These are phyloP conservation scores for Eutypella sp. DNA, from an alignment of 2,329 filamentous ascomycete genomes.

Conservation along the genomic window DNA sequence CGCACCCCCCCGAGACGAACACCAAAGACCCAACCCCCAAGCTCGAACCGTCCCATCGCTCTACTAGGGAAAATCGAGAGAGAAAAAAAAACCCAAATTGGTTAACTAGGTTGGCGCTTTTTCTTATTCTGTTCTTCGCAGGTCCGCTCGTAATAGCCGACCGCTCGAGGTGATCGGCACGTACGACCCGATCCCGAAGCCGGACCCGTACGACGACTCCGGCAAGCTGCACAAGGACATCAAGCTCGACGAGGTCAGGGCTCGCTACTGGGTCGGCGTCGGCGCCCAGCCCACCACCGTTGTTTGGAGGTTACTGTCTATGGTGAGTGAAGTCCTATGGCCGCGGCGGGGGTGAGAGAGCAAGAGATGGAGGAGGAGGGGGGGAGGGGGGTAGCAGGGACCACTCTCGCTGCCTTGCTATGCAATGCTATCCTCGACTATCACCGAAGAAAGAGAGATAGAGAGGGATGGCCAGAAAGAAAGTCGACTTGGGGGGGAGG, in stretches of 20 bases:
- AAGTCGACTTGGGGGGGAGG: background rate
- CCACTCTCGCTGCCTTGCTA: constrained; percentile 12
- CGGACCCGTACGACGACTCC: constrained; percentile 54
- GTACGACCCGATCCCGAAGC: constrained; percentile 64
- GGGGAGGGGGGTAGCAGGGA: background rate
- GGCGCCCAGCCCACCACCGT: constrained; percentile 91
- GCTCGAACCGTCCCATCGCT: background rate
- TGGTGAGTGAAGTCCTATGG: constrained; percentile 65
- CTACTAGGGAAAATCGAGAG: too few relatives aligned
- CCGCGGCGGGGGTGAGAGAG: too few relatives aligned
- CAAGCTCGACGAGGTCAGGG: constrained; percentile 72
- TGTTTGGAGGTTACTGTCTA: constrained; percentile 77
- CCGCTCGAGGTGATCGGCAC: constrained; percentile 90
- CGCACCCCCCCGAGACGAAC: background rate
- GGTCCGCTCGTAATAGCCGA: constrained; percentile 78
- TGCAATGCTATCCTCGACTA: too few relatives aligned
- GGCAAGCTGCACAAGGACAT: constrained; percentile 84
- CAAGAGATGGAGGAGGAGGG: too few relatives aligned
- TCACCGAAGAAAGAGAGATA: too few relatives aligned
- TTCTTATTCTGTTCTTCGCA: constrained; percentile 29
- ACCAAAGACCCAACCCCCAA: background rate
- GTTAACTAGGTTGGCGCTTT: too few relatives aligned
- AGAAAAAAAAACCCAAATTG: too few relatives aligned
- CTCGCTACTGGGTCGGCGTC: constrained; percentile 95
- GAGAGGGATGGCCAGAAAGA: too few relatives aligned